These are phyloP conservation scores for Melampsora americana DNA, from an alignment of 1,284 basidiomycete genomes.

Conservation along the genomic window DNA sequence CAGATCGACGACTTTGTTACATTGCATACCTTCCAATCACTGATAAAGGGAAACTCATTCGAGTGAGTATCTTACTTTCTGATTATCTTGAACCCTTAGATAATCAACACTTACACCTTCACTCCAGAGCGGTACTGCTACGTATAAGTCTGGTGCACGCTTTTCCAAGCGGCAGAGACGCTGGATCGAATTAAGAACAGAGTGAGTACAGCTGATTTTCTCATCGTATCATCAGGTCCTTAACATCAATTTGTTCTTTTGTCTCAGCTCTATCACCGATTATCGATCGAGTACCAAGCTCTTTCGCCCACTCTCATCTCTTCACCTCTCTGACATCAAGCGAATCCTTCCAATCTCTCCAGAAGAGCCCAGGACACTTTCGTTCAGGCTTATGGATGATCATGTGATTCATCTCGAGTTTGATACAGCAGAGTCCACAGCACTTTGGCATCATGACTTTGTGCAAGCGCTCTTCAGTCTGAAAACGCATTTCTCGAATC, in stretches of 20 bases:
- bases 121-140: conserved; percentile 38
- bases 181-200: conserved; percentile 41
- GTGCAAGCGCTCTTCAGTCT: conserved; percentile 48
- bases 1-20: conserved; percentile 50
- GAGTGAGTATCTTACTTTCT: conserved; percentile 16
- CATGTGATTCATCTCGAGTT: conserved; percentile 49
- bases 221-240: not conserved
- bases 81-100: not conserved
- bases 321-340: conserved; percentile 48
- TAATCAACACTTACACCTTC: not conserved
- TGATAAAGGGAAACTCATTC: conserved; percentile 33
- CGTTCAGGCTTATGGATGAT: conserved; percentile 46
- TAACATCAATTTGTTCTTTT: not conserved
- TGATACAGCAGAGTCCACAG: conserved; percentile 49
- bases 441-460: conserved; percentile 48
- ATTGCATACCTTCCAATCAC: conserved; percentile 48
- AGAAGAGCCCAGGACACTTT: conserved; percentile 47
- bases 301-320: conserved; percentile 49
- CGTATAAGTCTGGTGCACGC: conserved; percentile 16
- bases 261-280: conserved; percentile 46
- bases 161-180: conserved; percentile 33
- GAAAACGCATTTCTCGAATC: conserved; percentile 48
- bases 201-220: conserved; percentile 18
- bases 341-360: conserved; percentile 48
- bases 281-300: conserved; percentile 50